Base-by-base conservation (phyloP, 2,329 filamentous ascomycete species). In the Cladosporium austrohemisphaericum region DNA sequence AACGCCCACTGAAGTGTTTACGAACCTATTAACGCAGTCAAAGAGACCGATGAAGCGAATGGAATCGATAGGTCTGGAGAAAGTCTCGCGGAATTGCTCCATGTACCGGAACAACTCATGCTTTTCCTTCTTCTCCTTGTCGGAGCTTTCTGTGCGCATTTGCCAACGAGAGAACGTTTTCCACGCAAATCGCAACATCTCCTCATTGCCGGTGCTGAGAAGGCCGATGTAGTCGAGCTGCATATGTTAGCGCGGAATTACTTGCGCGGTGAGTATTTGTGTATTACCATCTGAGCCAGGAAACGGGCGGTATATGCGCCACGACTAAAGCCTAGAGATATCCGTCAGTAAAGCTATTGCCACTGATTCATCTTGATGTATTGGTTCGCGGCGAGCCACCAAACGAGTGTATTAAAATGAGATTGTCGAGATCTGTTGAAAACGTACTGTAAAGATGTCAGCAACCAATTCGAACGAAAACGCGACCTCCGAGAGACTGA, bases 131-230 rank as follows among this genome's bases (percentile, higher is more conserved):
- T 70, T 75, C 37, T 76, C 71, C 2, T 71, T 67, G 6, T 68
- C 63, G 5, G 59, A 65, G 5, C 58, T 53, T 20, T 73, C 69
- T 8, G 75, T 69, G 6, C 84, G 78, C 35, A 76, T 76, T 60
- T 88, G 83, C 84, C 84, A 89, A 62, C 84, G 81, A 6, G 83
- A 78, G 60, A 89, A 90, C 0, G 85, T 84, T 64, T 86, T 90
- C 87, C 88, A 93, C 0, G 86, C 88, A 63, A 94, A 94, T 3
- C 78, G 76, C 44, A 88, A 82, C 82, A 93, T 85, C 57, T 93
- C 88, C 61, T 94, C 86, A 58, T 94, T 94, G 9, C 88, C 88
- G 44, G 86, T 84, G 10, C 84, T 85, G 11, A 94, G 74, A 0
- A 94, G 74, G 1, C 89, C 88, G 48, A 93, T 83, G 57, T 87